These are phyloP conservation scores for Thymus quinquecostatus DNA, from an alignment of 257 asterid species.

Conservation along the genomic window DNA sequence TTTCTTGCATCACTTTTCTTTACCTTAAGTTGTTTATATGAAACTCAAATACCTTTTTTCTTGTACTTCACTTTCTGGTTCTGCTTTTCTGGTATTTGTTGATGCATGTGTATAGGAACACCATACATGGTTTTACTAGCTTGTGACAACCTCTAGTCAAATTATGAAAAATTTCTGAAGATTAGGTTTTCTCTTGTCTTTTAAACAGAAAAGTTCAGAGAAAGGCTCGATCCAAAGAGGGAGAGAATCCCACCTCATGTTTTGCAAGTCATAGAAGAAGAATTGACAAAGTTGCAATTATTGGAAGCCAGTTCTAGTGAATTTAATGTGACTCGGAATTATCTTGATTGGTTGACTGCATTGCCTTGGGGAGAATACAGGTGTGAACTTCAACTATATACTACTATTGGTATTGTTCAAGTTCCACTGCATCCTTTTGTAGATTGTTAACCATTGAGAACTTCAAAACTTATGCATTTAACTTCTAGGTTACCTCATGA, in stretches of 20 bases:
- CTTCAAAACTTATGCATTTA: neutral
- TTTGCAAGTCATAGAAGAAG: constrained; percentile 97
- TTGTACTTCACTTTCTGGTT: neutral
- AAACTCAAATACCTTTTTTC: constrained; percentile 16
- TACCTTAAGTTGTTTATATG: neutral
- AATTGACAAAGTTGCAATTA: constrained; percentile 80
- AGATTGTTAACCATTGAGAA: constrained; percentile 7
- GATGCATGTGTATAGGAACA: constrained; percentile 11
- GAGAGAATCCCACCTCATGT: constrained; percentile 94
- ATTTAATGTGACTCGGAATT: constrained; percentile 95
- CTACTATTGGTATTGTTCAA: constrained; percentile 10
- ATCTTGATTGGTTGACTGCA: constrained; percentile 99
- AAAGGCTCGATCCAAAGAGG: constrained; percentile 90
- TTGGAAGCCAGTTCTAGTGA: constrained; percentile 99
- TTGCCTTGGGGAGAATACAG: constrained; percentile 99
- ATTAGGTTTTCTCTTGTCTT: constrained; percentile 17
- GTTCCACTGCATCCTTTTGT: constrained; percentile 13
- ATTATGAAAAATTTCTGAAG: constrained; percentile 3
- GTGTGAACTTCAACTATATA: constrained; percentile 43
- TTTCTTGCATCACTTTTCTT: constrained; percentile 29
- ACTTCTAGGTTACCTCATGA: neutral
- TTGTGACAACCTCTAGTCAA: constrained; percentile 4
- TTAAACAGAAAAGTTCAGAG: constrained; percentile 82
- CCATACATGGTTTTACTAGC: constrained; percentile 10
- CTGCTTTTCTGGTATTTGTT: constrained; percentile 10